Evolutionary conservation across 192 early-diverging fungal genomes (phyloP).

Genomic region (Spizellomyces punctatus): DNA sequence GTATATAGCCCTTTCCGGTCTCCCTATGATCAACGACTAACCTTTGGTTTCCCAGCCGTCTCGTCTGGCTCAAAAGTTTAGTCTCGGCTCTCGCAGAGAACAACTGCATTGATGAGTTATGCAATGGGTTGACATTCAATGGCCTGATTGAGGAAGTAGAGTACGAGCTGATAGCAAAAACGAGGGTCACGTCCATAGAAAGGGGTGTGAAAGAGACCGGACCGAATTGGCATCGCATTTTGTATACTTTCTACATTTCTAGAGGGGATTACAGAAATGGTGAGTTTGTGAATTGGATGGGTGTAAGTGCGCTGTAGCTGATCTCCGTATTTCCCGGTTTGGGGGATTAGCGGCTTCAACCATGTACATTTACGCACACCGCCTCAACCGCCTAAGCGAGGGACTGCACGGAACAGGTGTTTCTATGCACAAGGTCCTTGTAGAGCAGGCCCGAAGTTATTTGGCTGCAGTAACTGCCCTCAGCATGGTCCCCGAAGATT

Average conservation of each 20-base stretch:
- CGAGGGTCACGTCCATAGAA: conserved; percentile 16
- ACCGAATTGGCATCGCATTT: conserved; percentile 45
- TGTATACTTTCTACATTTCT: conserved; percentile 38
- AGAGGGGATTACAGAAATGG: conserved; percentile 37
- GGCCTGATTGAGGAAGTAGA: conserved; percentile 41
- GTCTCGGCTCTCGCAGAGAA: conserved; percentile 29
- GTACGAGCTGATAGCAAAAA: conserved; percentile 31
- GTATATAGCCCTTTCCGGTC: no score
- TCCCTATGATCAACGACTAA: no score
- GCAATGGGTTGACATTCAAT: conserved; percentile 30
- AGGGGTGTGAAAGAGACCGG: background rate
- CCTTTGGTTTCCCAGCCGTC: conserved; percentile 18
- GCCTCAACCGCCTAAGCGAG: conserved; percentile 23
- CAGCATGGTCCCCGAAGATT: conserved; percentile 29
- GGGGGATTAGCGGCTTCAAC: conserved; percentile 24
- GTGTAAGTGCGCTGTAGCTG: no score
- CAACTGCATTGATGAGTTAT: conserved; percentile 34
- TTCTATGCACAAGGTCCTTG: conserved; percentile 15
- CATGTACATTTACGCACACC: conserved; percentile 44
- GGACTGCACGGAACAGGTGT: conserved; percentile 19
- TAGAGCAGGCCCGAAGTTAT: conserved; percentile 38
- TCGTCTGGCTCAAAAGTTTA: conserved; percentile 32
- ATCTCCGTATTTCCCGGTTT: no score
- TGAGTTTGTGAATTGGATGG: conserved; percentile 14
- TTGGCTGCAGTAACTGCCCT: conserved; percentile 43